Base-by-base conservation (phyloP, 257 asterid species). In the Solanum chmielewskii region DNA sequence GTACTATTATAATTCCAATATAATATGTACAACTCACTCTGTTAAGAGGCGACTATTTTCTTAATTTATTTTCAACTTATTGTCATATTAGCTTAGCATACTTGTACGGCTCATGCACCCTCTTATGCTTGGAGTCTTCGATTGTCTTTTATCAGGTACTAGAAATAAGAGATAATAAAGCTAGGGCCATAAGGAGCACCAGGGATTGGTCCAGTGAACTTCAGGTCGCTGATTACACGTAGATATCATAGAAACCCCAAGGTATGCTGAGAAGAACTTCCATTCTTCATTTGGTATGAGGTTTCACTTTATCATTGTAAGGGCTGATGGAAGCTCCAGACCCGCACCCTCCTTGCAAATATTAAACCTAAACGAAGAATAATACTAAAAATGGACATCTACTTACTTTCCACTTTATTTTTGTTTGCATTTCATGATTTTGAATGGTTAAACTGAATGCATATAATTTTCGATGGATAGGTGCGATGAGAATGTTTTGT, bases 81-180 rank as follows among this genome's bases (percentile, higher is more conserved):
- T 15, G 27, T 64, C 29, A 68, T 64, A 39, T 3, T 66, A 16
- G 59, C 41, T 84, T 84, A 62, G 62, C 81, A 16, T 60, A 60
- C 39, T 41, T 60, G 75, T 62, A 29, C 23, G 20, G 20, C 42
- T n/a, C 20, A 60, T 35, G 14, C 25, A 4, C 60, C 37, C 59
- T 41, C 70, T 41, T 35, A 84, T 64, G 29, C 44, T 47, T 42
- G 64, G 78, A 86, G 33, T 35, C 44, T 80, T 49, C 11, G 52
- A 45, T 11, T 52, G 81, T 60, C 45, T 76, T 66, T 89, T 25
- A 74, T 60, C 92, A 96, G 98, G 97, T 97, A 71, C 93, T 97
- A 37, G 99, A 97, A 90, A 97, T 97, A 77, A 91, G 87, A 86
- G 98, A 93, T 77, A 93, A 95, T 87, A 86, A 87, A 88, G 98